Evolutionary conservation across 2,329 filamentous ascomycete genomes (phyloP).

Genomic region (Ophiostoma novo-ulmi): DNA sequence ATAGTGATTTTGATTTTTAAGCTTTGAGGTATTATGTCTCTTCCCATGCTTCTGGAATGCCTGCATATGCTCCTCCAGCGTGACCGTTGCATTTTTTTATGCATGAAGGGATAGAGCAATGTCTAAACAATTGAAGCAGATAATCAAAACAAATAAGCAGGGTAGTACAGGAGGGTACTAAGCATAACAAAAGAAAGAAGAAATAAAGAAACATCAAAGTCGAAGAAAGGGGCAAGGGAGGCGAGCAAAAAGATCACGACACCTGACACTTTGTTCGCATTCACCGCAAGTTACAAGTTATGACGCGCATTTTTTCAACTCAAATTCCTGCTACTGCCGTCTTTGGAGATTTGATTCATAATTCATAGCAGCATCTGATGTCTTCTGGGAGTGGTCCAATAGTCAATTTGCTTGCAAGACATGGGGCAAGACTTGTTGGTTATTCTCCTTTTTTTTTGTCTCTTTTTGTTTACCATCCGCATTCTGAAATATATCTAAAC

Average conservation of each 20-base stretch:
- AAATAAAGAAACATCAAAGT: neutral
- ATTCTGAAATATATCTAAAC: neutral
- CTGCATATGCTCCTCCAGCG: neutral
- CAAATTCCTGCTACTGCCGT: neutral
- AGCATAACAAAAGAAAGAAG: neutral
- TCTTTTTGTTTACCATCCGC: neutral
- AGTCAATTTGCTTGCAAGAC: neutral
- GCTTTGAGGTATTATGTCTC: neutral
- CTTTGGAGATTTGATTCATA: neutral
- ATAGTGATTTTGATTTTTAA: neutral
- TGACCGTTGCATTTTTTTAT: slow-evolving; percentile 10
- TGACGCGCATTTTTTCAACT: neutral
- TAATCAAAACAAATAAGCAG: neutral
- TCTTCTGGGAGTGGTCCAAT: neutral
- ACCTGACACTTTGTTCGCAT: neutral
- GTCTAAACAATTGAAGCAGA: neutral
- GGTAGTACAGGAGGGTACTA: neutral
- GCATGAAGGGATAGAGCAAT: neutral
- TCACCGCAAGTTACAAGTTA: neutral
- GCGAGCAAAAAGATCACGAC: neutral
- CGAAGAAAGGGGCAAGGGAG: neutral
- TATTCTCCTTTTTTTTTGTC: neutral
- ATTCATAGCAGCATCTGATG: neutral
- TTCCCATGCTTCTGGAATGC: neutral
- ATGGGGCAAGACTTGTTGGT: neutral